phyloP scores from a whole-genome alignment of 257 asterid species.

The Asclepias syriaca region DNA sequence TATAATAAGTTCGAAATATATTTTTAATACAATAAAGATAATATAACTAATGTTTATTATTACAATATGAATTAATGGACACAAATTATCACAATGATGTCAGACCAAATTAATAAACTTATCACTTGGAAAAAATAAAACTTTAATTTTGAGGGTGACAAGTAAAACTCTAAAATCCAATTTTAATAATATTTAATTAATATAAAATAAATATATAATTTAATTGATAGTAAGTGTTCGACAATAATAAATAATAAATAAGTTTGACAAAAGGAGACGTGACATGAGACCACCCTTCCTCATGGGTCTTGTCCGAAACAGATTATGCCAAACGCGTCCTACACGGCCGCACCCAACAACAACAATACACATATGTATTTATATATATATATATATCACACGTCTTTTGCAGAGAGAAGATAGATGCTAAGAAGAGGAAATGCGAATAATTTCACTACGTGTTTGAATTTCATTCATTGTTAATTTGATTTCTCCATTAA shows the following conservation, averaged over 20 bases:
- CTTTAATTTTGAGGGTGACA: not conserved
- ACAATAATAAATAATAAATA: no score
- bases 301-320: not conserved
- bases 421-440: not conserved
- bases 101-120: no score
- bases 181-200: no score
- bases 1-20: no score
- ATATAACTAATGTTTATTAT: no score
- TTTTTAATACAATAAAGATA: no score
- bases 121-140: no score
- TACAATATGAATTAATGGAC: no score
- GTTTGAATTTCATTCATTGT: not conserved
- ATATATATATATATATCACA: not conserved
- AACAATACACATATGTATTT: no score
- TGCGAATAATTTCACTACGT: not conserved
- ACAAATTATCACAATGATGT: no score
- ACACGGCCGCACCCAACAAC: not conserved
- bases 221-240: no score
- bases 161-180: not conserved
- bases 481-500: slow-evolving; percentile 1
- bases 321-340: slow-evolving; percentile 6
- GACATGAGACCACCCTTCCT: not conserved
- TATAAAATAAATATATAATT: no score
- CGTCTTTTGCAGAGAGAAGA: slow-evolving; percentile 6
- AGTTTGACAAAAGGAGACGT: not conserved